Evolutionary conservation across 768 basidiomycete species (phyloP), one percentile per base, ranked within the genome.

Genomic region (Leccinum boreale): DNA sequence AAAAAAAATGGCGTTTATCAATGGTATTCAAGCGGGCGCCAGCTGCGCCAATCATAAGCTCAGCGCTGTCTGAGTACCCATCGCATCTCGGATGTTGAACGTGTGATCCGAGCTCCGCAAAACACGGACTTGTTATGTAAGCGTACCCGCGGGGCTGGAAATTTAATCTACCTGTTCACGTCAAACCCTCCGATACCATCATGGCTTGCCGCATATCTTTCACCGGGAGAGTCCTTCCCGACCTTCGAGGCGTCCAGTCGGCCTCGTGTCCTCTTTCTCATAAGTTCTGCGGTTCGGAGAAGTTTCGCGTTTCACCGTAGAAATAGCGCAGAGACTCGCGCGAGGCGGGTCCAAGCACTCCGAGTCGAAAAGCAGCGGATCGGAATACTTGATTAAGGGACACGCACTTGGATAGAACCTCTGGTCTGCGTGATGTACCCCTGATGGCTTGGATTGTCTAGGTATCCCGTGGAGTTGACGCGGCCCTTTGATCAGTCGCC

Each of bases 401-500:
- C 56, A 33, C 10, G 2, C 35, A 47, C 62, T 54, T 39, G 24
- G 48, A 59, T 61, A 50, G 67, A 56, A 61, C 48, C 53, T 12
- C 11, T 17, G 45, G 26, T 21, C 36, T 19, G 31, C 55, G 68
- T 70, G 23, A 80, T 76, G 55, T 76, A 65, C 1, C 78, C 77
- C 15, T 69, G 67, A 44, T 72, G 71, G 52, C 66, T 76, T 8
- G 23, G n/a, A 70, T 60, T 50, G 58, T 23, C 58, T 56, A 31
- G 60, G 19, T 62, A 64, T 15, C 52, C 60, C 21, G 71, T 72
- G 50, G 69, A 67, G 24, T 78, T 77, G 28, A 71, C 73, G 15
- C 29, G 47, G 78, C 77, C 10, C 68, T 77, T 12, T 78, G 62
- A 67, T 50, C 80, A 77, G 23, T 67, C 59, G 7, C 75, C 79